These are phyloP conservation scores for Marchantia polymorpha DNA, from an alignment of 225 moss, liverwort and hornwort species.

Conservation along the genomic window DNA sequence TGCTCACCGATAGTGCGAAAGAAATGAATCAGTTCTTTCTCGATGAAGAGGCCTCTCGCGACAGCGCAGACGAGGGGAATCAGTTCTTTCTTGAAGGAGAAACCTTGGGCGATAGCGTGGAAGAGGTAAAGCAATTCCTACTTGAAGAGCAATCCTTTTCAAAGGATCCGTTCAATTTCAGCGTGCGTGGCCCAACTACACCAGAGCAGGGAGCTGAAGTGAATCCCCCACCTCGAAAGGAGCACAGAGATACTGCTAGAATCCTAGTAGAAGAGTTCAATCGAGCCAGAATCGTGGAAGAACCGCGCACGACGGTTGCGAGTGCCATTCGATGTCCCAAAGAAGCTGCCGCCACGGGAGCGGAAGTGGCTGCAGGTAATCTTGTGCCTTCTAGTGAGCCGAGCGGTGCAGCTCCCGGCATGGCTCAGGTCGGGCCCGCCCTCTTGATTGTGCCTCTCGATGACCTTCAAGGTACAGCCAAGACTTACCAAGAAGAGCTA, in stretches of 20 bases:
- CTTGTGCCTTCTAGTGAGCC: neutral
- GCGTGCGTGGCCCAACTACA: constrained; percentile 24
- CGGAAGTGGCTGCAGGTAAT: neutral
- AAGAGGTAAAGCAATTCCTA: neutral
- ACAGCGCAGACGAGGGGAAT: neutral
- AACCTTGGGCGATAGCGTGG: neutral
- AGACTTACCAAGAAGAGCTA: neutral
- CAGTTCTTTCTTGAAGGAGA: constrained; percentile 7
- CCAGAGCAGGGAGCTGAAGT: constrained; percentile 31
- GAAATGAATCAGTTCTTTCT: constrained; percentile 13
- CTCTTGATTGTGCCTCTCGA: neutral
- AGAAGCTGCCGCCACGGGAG: neutral
- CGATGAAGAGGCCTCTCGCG: constrained; percentile 1
- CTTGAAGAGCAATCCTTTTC: neutral
- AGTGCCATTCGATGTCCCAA: neutral
- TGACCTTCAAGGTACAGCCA: neutral
- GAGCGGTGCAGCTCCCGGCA: neutral
- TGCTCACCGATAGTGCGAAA: neutral
- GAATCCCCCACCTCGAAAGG: constrained; percentile 7
- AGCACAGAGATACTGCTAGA: neutral
- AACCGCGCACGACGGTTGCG: neutral
- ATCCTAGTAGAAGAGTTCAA: neutral
- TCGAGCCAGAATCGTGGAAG: neutral
- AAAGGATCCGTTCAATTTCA: constrained; percentile 25
- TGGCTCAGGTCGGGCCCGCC: neutral